Base-by-base conservation (phyloP, 177 flowering plant genomes). In the Telopea speciosissima region DNA sequence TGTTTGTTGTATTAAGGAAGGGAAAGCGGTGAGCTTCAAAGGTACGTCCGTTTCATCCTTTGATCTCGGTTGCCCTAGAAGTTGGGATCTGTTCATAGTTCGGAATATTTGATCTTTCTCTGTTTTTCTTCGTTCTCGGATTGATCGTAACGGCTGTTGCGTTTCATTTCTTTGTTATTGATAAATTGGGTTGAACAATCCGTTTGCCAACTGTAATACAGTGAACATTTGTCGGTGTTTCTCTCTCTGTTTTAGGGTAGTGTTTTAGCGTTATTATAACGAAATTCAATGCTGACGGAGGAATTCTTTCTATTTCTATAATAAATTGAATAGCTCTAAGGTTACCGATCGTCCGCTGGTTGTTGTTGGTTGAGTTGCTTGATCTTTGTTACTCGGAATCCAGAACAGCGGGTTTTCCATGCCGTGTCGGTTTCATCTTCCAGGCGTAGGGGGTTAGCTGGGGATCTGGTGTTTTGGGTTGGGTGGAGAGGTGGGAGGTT, bases 381-480 rank as follows among this genome's bases (percentile, higher is more conserved):
- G 64, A 72, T 69, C 59, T 17, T 14, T 69, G 60, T 13, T 69
- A 69, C 14, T 28, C 28, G 44, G 49, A 2, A 44, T 44, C 8
- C 25, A 65, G 61, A 74, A 40, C 40, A 66, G 60, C 0, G 64
- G 59, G 25, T 69, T 69, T 12, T 19, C 5, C 56, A 11, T 24
- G 68, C 8, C 42, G 63, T 56, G 24, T 56, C 54, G 68, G 49
- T 21, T 74, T 68, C 61, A 63, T 17, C 28, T 58, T 66, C 54
- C 56, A 58, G 25, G 70, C 61, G n/a, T 10, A 42, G 65, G 69
- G 58, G 59, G 79, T 6, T 58, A 58, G 59, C 24, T n/a, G 54
- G 49, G 68, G 23, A 49, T 42, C 70, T 64, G 66, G 63, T 28
- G 66, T 67, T 62, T 23, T 10, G 73, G n/a, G n/a, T n/a, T n/a